phyloP scores from a whole-genome alignment of 345 rosid species.

The Aethionema arabicum region DNA sequence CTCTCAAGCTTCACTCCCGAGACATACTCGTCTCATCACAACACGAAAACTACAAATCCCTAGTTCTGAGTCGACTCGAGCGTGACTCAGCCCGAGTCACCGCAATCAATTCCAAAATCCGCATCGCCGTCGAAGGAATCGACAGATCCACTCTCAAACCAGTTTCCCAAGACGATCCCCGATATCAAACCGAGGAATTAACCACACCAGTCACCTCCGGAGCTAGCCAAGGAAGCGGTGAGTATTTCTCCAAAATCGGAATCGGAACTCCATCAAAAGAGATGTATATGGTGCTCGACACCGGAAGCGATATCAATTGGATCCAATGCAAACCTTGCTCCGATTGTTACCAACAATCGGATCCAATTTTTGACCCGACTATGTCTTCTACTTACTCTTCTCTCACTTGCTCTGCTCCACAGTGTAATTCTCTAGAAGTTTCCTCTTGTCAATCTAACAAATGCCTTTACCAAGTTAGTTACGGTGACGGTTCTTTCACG shows the following conservation, averaged over 20 bases:
- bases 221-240: conserved; percentile 78
- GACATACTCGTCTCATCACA: conserved; percentile 45
- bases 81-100: conserved; percentile 77
- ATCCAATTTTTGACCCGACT: conserved; percentile 69
- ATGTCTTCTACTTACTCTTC: conserved; percentile 58
- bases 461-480: conserved; percentile 77
- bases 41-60: conserved; percentile 56
- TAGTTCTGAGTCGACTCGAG: conserved; percentile 59
- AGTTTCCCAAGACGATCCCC: conserved; percentile 31
- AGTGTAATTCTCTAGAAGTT: conserved; percentile 55
- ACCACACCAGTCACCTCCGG: conserved; percentile 78
- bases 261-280: conserved; percentile 73
- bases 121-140: conserved; percentile 47
- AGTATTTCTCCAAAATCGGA: conserved; percentile 82
- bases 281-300: conserved; percentile 65
- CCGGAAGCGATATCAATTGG: conserved; percentile 91
- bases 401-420: conserved; percentile 53
- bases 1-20: conserved; percentile 63
- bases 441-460: conserved; percentile 51
- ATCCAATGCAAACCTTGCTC: conserved; percentile 79
- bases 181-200: conserved; percentile 49
- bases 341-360: conserved; percentile 83
- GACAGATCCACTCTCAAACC: conserved; percentile 59
- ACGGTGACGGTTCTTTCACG: conserved; percentile 93
- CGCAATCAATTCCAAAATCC: conserved; percentile 43